A percentile compares a stretch with the other conserved stretches of the same genome.
phyloP scores from a whole-genome alignment of 1,284 basidiomycete genomes.

The Ceratorhiza oryzae-sativae region DNA sequence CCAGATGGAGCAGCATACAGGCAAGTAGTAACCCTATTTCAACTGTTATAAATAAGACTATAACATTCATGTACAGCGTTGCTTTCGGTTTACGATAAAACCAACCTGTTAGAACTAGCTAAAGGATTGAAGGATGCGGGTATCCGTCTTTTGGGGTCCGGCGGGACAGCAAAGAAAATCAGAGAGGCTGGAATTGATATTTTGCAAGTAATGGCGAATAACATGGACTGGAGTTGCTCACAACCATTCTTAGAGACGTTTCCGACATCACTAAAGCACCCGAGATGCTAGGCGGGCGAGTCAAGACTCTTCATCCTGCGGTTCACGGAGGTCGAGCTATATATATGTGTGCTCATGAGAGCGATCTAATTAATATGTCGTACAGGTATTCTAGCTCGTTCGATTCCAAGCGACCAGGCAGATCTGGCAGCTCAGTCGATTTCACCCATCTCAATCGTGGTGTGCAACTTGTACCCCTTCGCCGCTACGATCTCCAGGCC shows the following conservation, averaged over 20 bases:
- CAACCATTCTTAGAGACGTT: conserved; percentile 75
- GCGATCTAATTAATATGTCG: conserved; percentile 11
- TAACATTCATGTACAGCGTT: conserved; percentile 64
- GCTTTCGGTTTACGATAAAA: conserved; percentile 97
- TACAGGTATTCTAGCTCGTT: conserved; percentile 86
- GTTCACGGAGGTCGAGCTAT: conserved; percentile 86
- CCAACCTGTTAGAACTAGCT: conserved; percentile 88
- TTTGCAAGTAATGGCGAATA: conserved; percentile 64
- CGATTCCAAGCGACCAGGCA: conserved; percentile 83
- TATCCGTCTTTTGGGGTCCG: conserved; percentile 90
- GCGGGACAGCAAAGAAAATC: conserved; percentile 97
- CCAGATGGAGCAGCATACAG: conserved; percentile 28
- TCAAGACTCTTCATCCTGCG: conserved; percentile 99
- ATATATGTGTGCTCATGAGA: not conserved
- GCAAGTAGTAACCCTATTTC: not conserved
- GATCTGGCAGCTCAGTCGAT: conserved; percentile 85
- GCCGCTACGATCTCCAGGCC: conserved; percentile 88
- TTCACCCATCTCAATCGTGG: conserved; percentile 90
- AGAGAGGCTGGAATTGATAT: conserved; percentile 92
- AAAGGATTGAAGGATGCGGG: conserved; percentile 81
- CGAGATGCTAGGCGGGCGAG: conserved; percentile 99
- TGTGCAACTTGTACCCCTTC: conserved; percentile 99
- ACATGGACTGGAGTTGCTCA: not conserved
- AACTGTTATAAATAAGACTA: not conserved
- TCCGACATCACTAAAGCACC: conserved; percentile 98